Evolutionary conservation across 352 stramenopile species (phyloP).

Genomic region (Phytophthora chlamydospora): DNA sequence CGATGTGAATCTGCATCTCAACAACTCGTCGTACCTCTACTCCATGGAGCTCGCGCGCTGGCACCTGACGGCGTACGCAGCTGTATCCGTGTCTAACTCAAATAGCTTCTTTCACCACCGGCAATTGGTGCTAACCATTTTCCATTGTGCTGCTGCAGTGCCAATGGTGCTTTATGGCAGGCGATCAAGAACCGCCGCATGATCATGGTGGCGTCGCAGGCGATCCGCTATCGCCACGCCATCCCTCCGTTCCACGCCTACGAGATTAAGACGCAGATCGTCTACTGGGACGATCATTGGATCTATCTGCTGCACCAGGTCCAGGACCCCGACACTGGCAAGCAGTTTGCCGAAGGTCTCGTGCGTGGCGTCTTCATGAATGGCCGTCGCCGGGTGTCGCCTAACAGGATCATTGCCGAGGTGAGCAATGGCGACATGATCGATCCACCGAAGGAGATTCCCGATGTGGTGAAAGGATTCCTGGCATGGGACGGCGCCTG

Average conservation of each 20-base stretch:
- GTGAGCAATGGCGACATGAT: slow-evolving; percentile 25
- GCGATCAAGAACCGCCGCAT: slow-evolving; percentile 68
- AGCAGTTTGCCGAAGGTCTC: slow-evolving; percentile 60
- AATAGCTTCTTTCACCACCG: slow-evolving; percentile 3
- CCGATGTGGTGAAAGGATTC: slow-evolving; percentile 37
- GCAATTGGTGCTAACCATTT: slow-evolving; percentile 5
- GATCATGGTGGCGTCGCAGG: slow-evolving; percentile 67
- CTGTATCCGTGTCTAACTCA: not conserved
- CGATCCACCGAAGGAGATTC: slow-evolving; percentile 30
- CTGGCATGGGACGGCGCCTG: slow-evolving; percentile 45
- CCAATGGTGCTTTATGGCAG: slow-evolving; percentile 57
- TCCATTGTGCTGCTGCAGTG: slow-evolving; percentile 23
- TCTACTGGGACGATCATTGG: slow-evolving; percentile 65
- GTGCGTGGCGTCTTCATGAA: slow-evolving; percentile 34
- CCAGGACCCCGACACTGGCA: slow-evolving; percentile 53
- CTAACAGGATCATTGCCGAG: slow-evolving; percentile 27
- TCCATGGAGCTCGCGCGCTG: slow-evolving; percentile 88
- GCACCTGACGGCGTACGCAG: slow-evolving; percentile 74
- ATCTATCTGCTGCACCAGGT: slow-evolving; percentile 72
- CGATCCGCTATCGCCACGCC: slow-evolving; percentile 65
- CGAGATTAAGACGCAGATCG: slow-evolving; percentile 61
- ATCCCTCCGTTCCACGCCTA: slow-evolving; percentile 65
- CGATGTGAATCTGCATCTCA: slow-evolving; percentile 88
- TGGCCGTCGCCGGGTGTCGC: slow-evolving; percentile 28
- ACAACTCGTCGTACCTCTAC: slow-evolving; percentile 87